A percentile compares a stretch with the other conserved stretches of the same genome.
Evolutionary conservation across 2,329 filamentous ascomycete genomes (phyloP).

Genomic region (Fragosphaeria purpurea): DNA sequence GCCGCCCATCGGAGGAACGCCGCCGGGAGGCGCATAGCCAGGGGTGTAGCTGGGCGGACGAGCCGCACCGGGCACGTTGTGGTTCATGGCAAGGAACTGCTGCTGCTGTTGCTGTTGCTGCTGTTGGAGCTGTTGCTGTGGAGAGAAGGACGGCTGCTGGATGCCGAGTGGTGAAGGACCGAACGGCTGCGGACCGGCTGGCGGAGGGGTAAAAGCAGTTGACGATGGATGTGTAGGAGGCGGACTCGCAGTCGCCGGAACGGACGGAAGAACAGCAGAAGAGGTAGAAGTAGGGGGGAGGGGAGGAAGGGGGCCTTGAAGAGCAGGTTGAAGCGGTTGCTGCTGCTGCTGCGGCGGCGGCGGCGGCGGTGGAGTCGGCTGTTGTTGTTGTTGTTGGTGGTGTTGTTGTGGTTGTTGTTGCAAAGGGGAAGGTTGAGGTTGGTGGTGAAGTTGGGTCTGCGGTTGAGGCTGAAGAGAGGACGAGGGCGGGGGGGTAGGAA

Average conservation of each 20-base stretch:
- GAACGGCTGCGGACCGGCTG: constrained; percentile 4
- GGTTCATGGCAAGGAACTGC: constrained; percentile 50
- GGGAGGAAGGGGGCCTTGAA: constrained; percentile 4
- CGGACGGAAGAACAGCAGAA: constrained; percentile 31
- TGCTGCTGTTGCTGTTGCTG: constrained; percentile 31
- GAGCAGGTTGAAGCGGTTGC: constrained; percentile 21
- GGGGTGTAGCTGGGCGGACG: constrained; percentile 55
- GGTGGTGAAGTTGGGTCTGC: constrained; percentile 9
- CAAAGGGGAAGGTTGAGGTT: constrained; percentile 12
- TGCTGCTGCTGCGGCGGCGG: constrained; percentile 10
- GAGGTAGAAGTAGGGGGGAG: constrained; percentile 7
- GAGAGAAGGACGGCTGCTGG: constrained; percentile 1
- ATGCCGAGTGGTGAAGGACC: constrained; percentile 9
- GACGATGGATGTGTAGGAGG: constrained; percentile 3
- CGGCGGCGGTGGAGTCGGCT: constrained; percentile 2
- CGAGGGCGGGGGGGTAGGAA: constrained; percentile 8
- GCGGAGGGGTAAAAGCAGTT: constrained; percentile 4
- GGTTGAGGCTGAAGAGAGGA: constrained; percentile 1
- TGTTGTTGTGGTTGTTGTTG: constrained; percentile 7
- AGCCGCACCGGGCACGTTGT: constrained; percentile 36
- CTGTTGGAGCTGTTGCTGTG: constrained; percentile 1
- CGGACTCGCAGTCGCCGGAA: constrained; percentile 29
- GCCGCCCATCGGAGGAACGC: constrained; percentile 30
- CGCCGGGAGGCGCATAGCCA: constrained; percentile 36
- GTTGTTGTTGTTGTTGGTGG: constrained; percentile 4